A percentile compares a stretch with the other conserved stretches of the same genome.
Conservation (phyloP, 805 yeast species). For the Saccharomycopsis sp. region DNA sequence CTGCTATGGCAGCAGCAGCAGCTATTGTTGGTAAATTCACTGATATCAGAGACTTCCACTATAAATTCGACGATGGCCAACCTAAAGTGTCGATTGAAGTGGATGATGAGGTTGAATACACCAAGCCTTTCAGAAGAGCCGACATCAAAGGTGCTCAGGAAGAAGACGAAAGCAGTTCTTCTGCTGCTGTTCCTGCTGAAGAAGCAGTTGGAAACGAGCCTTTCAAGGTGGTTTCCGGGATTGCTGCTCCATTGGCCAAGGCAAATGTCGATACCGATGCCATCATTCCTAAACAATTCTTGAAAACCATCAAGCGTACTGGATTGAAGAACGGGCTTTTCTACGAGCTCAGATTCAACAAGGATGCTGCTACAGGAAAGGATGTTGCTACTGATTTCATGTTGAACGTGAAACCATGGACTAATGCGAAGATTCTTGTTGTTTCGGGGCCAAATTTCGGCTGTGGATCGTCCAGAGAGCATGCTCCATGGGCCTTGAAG, state of each 20-base stretch:
- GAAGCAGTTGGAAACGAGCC: conserved; percentile 59
- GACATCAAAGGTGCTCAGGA: conserved; percentile 8
- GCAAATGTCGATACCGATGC: conserved; percentile 98
- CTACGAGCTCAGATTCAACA: conserved; percentile 79
- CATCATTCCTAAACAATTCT: conserved; percentile 95
- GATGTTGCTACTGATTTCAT: conserved; percentile 84
- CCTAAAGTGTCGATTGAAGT: conserved; percentile 45
- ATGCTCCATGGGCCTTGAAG: conserved; percentile 98
- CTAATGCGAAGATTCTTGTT: conserved; percentile 71
- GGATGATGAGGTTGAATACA: conserved; percentile 23
- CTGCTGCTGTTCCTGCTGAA: conserved; percentile 56
- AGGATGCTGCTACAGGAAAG: conserved; percentile 55
- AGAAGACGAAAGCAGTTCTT: conserved; percentile 45
- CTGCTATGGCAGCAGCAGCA: conserved; percentile 99
- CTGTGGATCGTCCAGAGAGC: conserved; percentile 98
- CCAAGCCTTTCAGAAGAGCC: conserved; percentile 1
- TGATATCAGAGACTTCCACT: conserved; percentile 80
- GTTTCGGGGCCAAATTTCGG: conserved; percentile 97
- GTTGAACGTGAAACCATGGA: conserved; percentile 79
- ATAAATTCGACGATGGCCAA: conserved; percentile 45
- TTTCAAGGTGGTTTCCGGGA: conserved; percentile 69
- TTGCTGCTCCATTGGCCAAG: conserved; percentile 90
- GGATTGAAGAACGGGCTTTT: conserved; percentile 85
- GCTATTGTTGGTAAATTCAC: conserved; percentile 85
- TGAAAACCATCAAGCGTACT: conserved; percentile 96